Evolutionary conservation across 1,139 yeast genomes (phyloP).

Genomic region (Pichia sp.): DNA sequence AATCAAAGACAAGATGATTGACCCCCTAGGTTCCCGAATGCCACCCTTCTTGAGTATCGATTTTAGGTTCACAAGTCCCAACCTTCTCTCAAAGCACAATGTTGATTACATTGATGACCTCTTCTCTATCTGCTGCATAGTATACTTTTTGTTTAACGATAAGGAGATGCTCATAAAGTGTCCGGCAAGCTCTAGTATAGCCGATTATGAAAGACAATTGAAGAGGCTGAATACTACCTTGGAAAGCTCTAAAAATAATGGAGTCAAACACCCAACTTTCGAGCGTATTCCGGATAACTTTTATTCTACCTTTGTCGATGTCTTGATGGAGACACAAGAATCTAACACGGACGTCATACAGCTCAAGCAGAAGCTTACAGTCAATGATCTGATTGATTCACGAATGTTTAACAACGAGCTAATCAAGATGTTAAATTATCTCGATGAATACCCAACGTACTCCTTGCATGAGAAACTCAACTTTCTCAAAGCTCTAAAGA

Average conservation of each 20-base stretch:
- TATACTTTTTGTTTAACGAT: constrained; percentile 49
- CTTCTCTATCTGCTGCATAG: constrained; percentile 73
- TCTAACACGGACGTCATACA: constrained; percentile 34
- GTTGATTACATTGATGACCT: constrained; percentile 69
- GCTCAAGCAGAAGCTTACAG: constrained; percentile 35
- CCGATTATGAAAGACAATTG: constrained; percentile 26
- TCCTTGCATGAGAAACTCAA: constrained; percentile 57
- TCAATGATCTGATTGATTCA: constrained; percentile 47
- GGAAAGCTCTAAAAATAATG: constrained; percentile 2
- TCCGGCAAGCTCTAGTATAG: constrained; percentile 29
- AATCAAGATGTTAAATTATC: constrained; percentile 71
- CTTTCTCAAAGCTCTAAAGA: constrained; percentile 59
- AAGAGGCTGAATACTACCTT: constrained; percentile 19
- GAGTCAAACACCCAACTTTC: constrained; percentile 22
- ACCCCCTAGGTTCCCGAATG: constrained; percentile 64
- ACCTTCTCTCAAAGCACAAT: constrained; percentile 51
- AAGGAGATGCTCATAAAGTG: constrained; percentile 37
- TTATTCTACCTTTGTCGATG: constrained; percentile 18
- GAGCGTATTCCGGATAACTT: constrained; percentile 25
- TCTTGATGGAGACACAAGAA: constrained; percentile 22
- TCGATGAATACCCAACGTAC: constrained; percentile 82
- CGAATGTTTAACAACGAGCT: constrained; percentile 72
- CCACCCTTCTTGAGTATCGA: constrained; percentile 68
- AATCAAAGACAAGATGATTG: constrained; percentile 44
- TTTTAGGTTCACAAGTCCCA: constrained; percentile 74